A percentile compares a stretch with the other conserved stretches of the same genome.
Evolutionary conservation across 805 yeast genomes (phyloP).

Genomic region (Candida nitratophila): DNA sequence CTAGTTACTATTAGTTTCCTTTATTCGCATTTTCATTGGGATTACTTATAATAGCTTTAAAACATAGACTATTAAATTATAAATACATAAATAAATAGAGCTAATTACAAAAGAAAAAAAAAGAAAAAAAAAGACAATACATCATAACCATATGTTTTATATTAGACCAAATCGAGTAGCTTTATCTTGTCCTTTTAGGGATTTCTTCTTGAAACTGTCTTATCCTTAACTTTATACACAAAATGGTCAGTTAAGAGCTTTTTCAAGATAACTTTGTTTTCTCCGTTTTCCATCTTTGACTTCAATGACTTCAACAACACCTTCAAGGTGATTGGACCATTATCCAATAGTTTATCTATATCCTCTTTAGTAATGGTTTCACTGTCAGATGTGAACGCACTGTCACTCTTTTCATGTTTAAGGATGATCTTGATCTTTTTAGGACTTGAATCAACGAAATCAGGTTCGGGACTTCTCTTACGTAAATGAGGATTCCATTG

Average conservation of each 20-base stretch:
- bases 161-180: no score
- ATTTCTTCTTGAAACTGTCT: slow-evolving; percentile 17
- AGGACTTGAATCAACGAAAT: slow-evolving; percentile 12
- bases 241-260: slow-evolving; percentile 21
- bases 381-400: slow-evolving; percentile 5
- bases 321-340: slow-evolving; percentile 43
- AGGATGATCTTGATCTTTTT: slow-evolving; percentile 24
- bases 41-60: no score
- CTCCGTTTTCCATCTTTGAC: slow-evolving; percentile 54
- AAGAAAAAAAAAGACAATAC: no score
- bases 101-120: no score
- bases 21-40: no score
- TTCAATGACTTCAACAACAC: slow-evolving; percentile 56
- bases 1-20: slow-evolving; percentile 18
- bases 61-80: no score
- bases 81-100: no score
- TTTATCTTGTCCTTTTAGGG: neutral
- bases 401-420: slow-evolving; percentile 19
- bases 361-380: slow-evolving; percentile 58
- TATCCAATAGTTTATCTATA: slow-evolving; percentile 54
- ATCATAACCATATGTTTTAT: no score
- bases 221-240: slow-evolving; percentile 21
- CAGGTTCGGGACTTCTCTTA: slow-evolving; percentile 20
- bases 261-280: slow-evolving; percentile 56
- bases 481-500: slow-evolving; percentile 72